Percentiles rank a stretch among this genome's conserved stretches.
Evolutionary conservation across 106 monocot species (phyloP).

Genomic region (Cymbidium sinense): DNA sequence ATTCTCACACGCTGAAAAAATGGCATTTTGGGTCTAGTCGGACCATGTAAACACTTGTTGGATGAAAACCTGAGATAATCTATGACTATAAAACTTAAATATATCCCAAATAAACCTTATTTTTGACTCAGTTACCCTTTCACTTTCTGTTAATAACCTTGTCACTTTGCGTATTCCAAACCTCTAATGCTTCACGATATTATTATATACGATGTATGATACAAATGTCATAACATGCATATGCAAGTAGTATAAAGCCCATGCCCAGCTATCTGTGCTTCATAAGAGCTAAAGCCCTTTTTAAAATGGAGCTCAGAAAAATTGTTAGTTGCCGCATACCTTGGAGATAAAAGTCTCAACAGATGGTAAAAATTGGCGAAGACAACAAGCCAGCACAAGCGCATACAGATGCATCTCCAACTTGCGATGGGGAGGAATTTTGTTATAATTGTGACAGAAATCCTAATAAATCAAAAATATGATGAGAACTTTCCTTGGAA

Average conservation of each 20-base stretch:
- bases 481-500: not conserved
- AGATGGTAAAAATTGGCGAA: slow-evolving; percentile 33
- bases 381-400: slow-evolving; percentile 58
- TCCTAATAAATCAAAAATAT: slow-evolving; percentile 35
- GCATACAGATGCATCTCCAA: slow-evolving; percentile 78
- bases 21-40: not conserved
- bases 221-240: not conserved
- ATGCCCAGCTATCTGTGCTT: not conserved
- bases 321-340: slow-evolving; percentile 28
- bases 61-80: not conserved
- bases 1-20: not conserved
- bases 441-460: slow-evolving; percentile 61
- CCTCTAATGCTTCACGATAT: not conserved
- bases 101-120: too few species aligned
- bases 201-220: not conserved
- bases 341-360: slow-evolving; percentile 40
- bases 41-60: not conserved
- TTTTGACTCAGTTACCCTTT: too few species aligned
- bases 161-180: not conserved
- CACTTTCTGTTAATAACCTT: not conserved
- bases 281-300: not conserved
- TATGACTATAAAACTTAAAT: too few species aligned
- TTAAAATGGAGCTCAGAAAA: not conserved
- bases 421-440: slow-evolving; percentile 40
- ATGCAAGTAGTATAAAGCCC: not conserved